Evolutionary conservation across 2,329 filamentous ascomycete species (phyloP).

Genomic region (Ceratocystis smalleyi): DNA sequence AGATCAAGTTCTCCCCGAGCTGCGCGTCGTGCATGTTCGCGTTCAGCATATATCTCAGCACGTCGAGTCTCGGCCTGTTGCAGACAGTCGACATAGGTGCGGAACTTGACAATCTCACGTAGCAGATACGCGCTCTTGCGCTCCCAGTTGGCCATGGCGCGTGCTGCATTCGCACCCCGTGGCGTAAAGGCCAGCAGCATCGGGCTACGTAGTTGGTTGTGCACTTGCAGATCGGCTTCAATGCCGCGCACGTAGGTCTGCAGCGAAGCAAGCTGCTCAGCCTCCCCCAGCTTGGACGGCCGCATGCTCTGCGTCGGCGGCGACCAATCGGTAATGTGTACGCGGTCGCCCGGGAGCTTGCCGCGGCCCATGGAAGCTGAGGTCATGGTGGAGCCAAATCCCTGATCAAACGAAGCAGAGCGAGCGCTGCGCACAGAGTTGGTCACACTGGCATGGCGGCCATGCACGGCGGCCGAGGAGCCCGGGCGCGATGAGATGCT

Average conservation of each 20-base stretch:
- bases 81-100: slow-evolving; percentile 82
- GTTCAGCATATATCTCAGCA: slow-evolving; percentile 52
- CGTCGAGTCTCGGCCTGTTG: slow-evolving; percentile 54
- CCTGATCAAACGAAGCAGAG: slow-evolving; percentile 47
- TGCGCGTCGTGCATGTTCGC: slow-evolving; percentile 26
- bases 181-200: slow-evolving; percentile 85
- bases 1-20: slow-evolving; percentile 18
- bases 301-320: slow-evolving; percentile 85
- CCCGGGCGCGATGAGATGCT: slow-evolving; percentile 31
- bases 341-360: slow-evolving; percentile 69
- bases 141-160: slow-evolving; percentile 94
- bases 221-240: slow-evolving; percentile 67
- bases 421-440: slow-evolving; percentile 28
- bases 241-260: slow-evolving; percentile 68
- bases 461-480: slow-evolving; percentile 26
- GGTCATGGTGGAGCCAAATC: slow-evolving; percentile 31
- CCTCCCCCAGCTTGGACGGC: slow-evolving; percentile 59
- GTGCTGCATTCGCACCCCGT: slow-evolving; percentile 61
- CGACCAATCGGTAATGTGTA: slow-evolving; percentile 73
- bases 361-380: slow-evolving; percentile 29
- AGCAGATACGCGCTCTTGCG: slow-evolving; percentile 84
- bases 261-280: slow-evolving; percentile 64
- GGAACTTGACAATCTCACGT: slow-evolving; percentile 89
- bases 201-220: slow-evolving; percentile 74
- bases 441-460: slow-evolving; percentile 29